Base-by-base conservation (phyloP, 2,329 filamentous ascomycete genomes). In the Fusarium praegraminearum region DNA sequence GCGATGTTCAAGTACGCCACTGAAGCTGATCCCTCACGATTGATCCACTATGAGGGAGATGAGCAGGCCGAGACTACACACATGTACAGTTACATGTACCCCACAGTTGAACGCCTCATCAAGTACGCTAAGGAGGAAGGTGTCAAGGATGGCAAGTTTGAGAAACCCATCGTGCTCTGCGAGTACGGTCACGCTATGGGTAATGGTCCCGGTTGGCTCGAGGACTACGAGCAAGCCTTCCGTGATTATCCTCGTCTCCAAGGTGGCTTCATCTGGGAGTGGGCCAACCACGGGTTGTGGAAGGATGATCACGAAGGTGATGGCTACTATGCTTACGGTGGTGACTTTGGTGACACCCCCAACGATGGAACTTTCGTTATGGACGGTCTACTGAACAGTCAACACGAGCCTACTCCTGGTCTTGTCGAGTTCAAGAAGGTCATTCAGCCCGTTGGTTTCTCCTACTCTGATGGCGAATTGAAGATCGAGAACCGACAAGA, bases 51-150 rank as follows among this genome's bases (percentile, higher is more conserved):
- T 72, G 90, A 92, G 75, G 88, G 87, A 2, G 90, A 92, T 58
- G 78, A 81, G 3, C 76, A 88, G 16, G 89, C 89, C 2, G 78
- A 85, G 57, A 85, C 85, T 0, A 85, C 88, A 18, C 89, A 92
- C 70, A 88, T 92, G 84, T 90, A 85, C 76, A 89, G 86, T 15
- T 86, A 87, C 74, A 92, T 92, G 90, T 92, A 92, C 66, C 84
- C 87, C 0, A 79, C 82, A 0, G 78, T 90, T 11, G 81, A 86
- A 3, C 79, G 83, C 1, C 81, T 91, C 18, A 78, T 84, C 41
- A 77, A 80, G 16, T 81, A 87, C 52, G 78, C 80, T 5, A 68
- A 79, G 26, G 82, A 81, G 5, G 80, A 82, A 22, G 83, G 82
- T 2, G 81, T 84, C 38, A 76, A 76, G 2, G 80, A 84, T 49